Evolutionary conservation across 2,329 filamentous ascomycete species (phyloP).

Genomic region (Pseudogymnoascus sp.): DNA sequence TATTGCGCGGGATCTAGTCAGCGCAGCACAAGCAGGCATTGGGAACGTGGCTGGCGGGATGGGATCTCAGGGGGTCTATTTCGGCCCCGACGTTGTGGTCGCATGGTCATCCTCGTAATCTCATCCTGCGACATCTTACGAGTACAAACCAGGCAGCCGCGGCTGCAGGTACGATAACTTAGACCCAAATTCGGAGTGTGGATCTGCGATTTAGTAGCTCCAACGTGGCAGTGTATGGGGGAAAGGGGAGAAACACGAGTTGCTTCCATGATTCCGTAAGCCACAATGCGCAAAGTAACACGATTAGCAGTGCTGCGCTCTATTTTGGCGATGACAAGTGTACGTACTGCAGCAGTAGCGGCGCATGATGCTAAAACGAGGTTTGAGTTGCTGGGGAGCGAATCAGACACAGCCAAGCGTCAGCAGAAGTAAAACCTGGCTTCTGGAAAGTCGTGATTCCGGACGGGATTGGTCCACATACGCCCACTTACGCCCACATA

Average conservation of each 20-base stretch:
- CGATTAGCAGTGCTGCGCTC: neutral
- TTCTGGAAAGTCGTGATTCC: conserved; percentile 1
- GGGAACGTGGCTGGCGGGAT: conserved; percentile 3
- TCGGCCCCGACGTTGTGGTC: neutral
- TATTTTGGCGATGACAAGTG: conserved; percentile 7
- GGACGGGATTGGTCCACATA: neutral
- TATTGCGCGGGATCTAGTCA: conserved; percentile 2
- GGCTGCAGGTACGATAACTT: conserved; percentile 6
- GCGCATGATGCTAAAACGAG: conserved; percentile 9
- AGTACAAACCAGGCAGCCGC: conserved; percentile 1
- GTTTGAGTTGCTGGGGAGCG: neutral
- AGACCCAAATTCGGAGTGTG: neutral
- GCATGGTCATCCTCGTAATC: neutral
- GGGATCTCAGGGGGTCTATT: conserved; percentile 5
- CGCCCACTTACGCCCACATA: neutral
- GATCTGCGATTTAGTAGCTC: neutral
- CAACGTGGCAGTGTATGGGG: conserved; percentile 5
- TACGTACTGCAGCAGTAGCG: neutral
- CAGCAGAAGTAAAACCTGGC: neutral
- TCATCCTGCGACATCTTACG: neutral
- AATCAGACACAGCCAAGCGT: conserved; percentile 1
- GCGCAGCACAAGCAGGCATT: conserved; percentile 1
- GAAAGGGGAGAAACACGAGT: neutral
- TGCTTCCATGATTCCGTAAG: conserved; percentile 2
- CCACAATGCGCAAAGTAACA: neutral